A percentile compares a stretch with the other conserved stretches of the same genome.
Evolutionary conservation across 2,329 filamentous ascomycete species (phyloP).

Genomic region (Dactylonectria estremocensis): DNA sequence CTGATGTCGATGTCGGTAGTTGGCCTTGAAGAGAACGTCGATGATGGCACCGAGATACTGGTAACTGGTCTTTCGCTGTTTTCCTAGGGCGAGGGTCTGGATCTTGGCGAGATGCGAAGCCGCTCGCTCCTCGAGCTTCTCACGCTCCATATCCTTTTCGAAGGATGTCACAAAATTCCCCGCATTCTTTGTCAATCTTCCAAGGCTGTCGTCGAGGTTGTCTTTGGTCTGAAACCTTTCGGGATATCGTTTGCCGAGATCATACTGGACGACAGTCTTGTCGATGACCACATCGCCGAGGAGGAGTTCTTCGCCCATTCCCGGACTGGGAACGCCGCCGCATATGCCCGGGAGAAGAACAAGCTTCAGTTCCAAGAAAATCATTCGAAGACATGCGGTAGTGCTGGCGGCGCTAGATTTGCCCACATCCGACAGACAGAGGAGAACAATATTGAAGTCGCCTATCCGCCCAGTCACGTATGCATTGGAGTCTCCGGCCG

Average conservation of each 20-base stretch:
- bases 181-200: not conserved
- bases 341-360: constrained; percentile 55
- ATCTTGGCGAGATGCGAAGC: too few species aligned
- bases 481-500: not conserved
- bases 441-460: constrained; percentile 2
- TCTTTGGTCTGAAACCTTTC: constrained; percentile 37
- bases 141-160: too few species aligned
- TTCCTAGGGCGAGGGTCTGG: too few species aligned
- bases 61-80: not conserved
- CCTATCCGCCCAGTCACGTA: constrained; percentile 13
- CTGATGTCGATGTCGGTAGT: constrained; percentile 53
- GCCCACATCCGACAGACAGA: constrained; percentile 2
- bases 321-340: constrained; percentile 41
- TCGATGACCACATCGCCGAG: constrained; percentile 47
- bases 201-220: constrained; percentile 28
- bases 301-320: constrained; percentile 33
- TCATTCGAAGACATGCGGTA: constrained; percentile 41
- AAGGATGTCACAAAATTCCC: too few species aligned
- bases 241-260: constrained; percentile 33
- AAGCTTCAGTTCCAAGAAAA: constrained; percentile 48
- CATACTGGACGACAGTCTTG: constrained; percentile 39
- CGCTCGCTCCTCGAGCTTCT: too few species aligned
- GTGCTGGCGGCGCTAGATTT: constrained; percentile 34
- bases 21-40: constrained; percentile 50
- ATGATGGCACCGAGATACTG: constrained; percentile 44